A percentile compares a stretch with the other conserved stretches of the same genome.
Evolutionary conservation across 2,329 filamentous ascomycete genomes (phyloP).

Genomic region (Lanzia echinophila): DNA sequence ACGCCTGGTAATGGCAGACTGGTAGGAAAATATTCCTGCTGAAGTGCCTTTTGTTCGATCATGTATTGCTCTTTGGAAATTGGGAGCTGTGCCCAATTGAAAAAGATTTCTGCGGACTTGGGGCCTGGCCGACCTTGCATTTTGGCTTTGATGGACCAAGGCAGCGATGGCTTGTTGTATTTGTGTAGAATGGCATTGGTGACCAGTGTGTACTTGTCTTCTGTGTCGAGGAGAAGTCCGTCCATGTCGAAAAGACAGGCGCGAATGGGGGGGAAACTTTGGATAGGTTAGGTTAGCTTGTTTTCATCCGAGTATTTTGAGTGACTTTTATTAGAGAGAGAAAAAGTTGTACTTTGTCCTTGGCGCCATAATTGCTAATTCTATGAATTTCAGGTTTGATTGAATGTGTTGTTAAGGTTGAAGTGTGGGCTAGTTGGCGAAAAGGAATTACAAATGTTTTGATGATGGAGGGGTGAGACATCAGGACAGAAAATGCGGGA

Average conservation of each 20-base stretch:
- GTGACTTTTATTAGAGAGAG: not conserved
- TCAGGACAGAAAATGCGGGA: not conserved
- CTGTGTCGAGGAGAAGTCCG: conserved; percentile 86
- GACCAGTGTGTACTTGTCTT: conserved; percentile 82
- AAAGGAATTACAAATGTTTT: not conserved
- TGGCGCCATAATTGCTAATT: conserved; percentile 12
- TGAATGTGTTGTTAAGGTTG: not conserved
- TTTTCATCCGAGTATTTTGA: not conserved
- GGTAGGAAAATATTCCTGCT: conserved; percentile 64
- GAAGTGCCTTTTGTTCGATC: conserved; percentile 52
- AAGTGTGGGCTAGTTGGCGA: conserved; percentile 6
- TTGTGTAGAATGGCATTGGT: conserved; percentile 75
- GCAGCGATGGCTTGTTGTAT: conserved; percentile 67
- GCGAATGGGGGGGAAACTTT: conserved; percentile 71
- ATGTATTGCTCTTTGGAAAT: conserved; percentile 64
- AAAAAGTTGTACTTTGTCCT: conserved; percentile 17
- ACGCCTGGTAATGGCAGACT: conserved; percentile 78
- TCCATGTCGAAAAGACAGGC: conserved; percentile 99
- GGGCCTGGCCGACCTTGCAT: conserved; percentile 39
- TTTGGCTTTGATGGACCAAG: conserved; percentile 91
- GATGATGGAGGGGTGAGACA: conserved; percentile 7
- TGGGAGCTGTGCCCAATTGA: conserved; percentile 80
- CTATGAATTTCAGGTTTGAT: not conserved
- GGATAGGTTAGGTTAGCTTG: not conserved
- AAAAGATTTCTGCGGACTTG: conserved; percentile 53